phyloP scores from a whole-genome alignment of 2,329 filamentous ascomycete species.

The Arachnopeziza araneosa region DNA sequence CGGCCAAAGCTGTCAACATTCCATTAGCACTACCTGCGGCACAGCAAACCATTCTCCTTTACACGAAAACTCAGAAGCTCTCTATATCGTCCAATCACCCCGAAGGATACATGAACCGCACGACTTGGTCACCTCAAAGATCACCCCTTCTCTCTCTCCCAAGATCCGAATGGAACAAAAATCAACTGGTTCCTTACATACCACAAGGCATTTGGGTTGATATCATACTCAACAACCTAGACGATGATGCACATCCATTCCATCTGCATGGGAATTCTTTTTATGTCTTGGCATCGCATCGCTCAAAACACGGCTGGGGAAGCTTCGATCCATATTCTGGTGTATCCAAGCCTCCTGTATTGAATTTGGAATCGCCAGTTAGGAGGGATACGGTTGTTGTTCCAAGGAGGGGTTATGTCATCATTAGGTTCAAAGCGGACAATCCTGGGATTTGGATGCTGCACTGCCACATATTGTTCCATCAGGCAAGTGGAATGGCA shows the following conservation, averaged over 20 bases:
- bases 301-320: slow-evolving; percentile 15
- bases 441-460: slow-evolving; percentile 49
- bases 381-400: slow-evolving; percentile 43
- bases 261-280: slow-evolving; percentile 53
- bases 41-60: slow-evolving; percentile 37
- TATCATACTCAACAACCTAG: slow-evolving; percentile 46
- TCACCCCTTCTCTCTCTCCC: slow-evolving; percentile 30
- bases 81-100: slow-evolving; percentile 38
- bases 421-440: slow-evolving; percentile 42
- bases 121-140: slow-evolving; percentile 37
- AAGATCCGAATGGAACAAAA: slow-evolving; percentile 34
- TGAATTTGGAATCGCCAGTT: slow-evolving; percentile 38
- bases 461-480: slow-evolving; percentile 40
- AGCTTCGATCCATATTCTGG: slow-evolving; percentile 11
- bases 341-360: slow-evolving; percentile 15
- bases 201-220: slow-evolving; percentile 36
- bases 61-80: slow-evolving; percentile 41
- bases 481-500: slow-evolving; percentile 37
- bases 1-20: slow-evolving; percentile 12
- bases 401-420: slow-evolving; percentile 34
- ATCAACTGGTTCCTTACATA: slow-evolving; percentile 35
- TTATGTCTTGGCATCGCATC: slow-evolving; percentile 29
- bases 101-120: slow-evolving; percentile 43
- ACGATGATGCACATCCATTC: slow-evolving; percentile 43
- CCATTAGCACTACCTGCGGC: slow-evolving; percentile 28